Evolutionary conservation across 148 eudicot genomes (phyloP).

Genomic region (Vaccinium corymbosum): DNA sequence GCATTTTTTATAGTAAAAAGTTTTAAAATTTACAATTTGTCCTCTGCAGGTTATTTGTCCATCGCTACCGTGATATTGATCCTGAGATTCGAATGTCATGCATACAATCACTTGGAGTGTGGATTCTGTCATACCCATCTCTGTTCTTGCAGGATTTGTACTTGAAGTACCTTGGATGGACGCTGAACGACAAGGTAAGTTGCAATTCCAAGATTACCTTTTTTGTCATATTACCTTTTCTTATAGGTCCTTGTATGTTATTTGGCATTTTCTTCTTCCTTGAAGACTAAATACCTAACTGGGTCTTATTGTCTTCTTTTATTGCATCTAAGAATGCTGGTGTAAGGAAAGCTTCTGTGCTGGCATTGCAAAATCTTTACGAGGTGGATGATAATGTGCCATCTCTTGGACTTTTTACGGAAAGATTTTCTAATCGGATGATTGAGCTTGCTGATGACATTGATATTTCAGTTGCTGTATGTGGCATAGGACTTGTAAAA

Average conservation of each 20-base stretch:
- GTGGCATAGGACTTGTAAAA: constrained; percentile 88
- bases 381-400: constrained; percentile 97
- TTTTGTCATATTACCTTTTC: not conserved
- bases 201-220: not conserved
- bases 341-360: constrained; percentile 86
- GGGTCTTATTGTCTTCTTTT: constrained; percentile 1
- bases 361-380: constrained; percentile 82
- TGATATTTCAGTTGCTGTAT: constrained; percentile 92
- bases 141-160: constrained; percentile 91
- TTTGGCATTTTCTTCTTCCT: not conserved
- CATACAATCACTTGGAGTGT: constrained; percentile 84
- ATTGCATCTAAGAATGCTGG: constrained; percentile 64
- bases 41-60: constrained; percentile 84
- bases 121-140: constrained; percentile 90
- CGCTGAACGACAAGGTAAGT: constrained; percentile 90
- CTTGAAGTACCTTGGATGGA: constrained; percentile 99
- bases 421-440: constrained; percentile 88
- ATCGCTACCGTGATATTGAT: constrained; percentile 96
- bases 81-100: constrained; percentile 84
- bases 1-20: not conserved
- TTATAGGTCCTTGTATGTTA: not conserved
- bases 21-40: constrained; percentile 12
- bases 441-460: constrained; percentile 96
- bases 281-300: constrained; percentile 13
- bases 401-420: constrained; percentile 90